Evolutionary conservation across 306 rosid genomes (phyloP), one percentile per base, ranked within the genome.

Genomic region (Gastrolobium villosum): DNA sequence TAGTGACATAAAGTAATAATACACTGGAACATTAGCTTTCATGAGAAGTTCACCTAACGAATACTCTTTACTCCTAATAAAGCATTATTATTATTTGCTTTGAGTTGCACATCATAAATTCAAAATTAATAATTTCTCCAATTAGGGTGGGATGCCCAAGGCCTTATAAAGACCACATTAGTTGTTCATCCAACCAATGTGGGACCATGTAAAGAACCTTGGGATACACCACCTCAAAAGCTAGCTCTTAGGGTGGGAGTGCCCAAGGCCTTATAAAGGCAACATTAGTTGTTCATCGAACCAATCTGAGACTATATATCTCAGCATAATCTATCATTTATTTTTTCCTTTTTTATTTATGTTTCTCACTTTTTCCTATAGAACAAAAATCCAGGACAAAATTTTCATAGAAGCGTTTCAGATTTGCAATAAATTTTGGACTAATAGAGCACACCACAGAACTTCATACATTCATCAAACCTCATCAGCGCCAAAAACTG

Each of bases 1-100:
- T 59, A 70, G 37, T 52, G 52, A 37, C 54, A 55, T 49, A 63
- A 53, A 53, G 74, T 15, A 70, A 37, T 70, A 63, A 37, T 70
- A 63, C 30, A 61, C 37, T 30, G 20, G 70, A 72, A 71, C 30
- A 75, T 37, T 9, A 70, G 44, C 65, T 45, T 59, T 59, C 49
- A 14, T 35, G 35, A 60, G 49, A 55, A 55, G 6, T 54, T 46
- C 45, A 10, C 31, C 37, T 14, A 13, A 31, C 11, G 35, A 34
- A n/a, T 39, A 4, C 6, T 15, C 67, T 9, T 3, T 57, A 50
- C 31, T 28, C n/a, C 4, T 79, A 6, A 14, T 15, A 50, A 10
- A 70, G 32, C 55, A 13, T 28, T 37, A 62, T 65, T 3, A 15
- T 31, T 40, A 15, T 2, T 9, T 44, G 53, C 26, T 60, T 55